Percentiles rank a stretch among this genome's conserved stretches.
These are phyloP conservation scores for Alternaria arborescens DNA, from an alignment of 2,329 filamentous ascomycete genomes.

Conservation along the genomic window DNA sequence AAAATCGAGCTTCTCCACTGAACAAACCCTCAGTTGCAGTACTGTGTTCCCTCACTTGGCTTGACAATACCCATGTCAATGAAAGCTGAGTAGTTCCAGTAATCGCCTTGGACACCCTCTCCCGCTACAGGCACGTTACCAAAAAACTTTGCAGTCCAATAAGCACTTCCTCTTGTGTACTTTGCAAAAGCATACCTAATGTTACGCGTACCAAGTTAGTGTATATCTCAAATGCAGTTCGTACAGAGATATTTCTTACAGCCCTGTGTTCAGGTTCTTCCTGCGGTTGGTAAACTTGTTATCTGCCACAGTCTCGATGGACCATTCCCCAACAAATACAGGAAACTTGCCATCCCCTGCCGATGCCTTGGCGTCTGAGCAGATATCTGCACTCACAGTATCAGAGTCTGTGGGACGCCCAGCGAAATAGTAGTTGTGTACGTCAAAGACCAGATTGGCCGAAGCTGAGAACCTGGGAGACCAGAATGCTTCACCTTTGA, in stretches of 20 bases:
- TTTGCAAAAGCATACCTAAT: background rate
- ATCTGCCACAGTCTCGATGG: background rate
- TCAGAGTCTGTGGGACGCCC: slow-evolving; percentile 20
- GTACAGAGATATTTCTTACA: background rate
- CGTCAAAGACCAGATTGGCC: slow-evolving; percentile 34
- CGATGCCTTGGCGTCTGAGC: background rate
- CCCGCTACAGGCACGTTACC: background rate
- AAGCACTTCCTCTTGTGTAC: background rate
- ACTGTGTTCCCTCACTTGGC: background rate
- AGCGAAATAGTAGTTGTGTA: slow-evolving; percentile 40
- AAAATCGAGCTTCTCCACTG: no score
- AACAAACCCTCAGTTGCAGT: background rate
- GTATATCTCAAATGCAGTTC: no score
- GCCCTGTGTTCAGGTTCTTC: background rate
- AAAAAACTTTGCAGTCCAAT: background rate
- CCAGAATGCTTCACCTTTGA: slow-evolving; percentile 33
- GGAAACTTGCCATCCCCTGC: background rate
- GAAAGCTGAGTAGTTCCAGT: background rate
- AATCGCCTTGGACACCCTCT: background rate
- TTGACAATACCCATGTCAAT: slow-evolving; percentile 2
- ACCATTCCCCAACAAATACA: background rate
- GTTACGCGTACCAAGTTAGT: no score
- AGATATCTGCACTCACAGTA: slow-evolving; percentile 10
- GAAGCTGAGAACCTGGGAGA: slow-evolving; percentile 13
- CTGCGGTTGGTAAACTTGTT: background rate